These are phyloP conservation scores for Colletotrichum sp. DNA, from an alignment of 2,329 filamentous ascomycete genomes.

Conservation along the genomic window DNA sequence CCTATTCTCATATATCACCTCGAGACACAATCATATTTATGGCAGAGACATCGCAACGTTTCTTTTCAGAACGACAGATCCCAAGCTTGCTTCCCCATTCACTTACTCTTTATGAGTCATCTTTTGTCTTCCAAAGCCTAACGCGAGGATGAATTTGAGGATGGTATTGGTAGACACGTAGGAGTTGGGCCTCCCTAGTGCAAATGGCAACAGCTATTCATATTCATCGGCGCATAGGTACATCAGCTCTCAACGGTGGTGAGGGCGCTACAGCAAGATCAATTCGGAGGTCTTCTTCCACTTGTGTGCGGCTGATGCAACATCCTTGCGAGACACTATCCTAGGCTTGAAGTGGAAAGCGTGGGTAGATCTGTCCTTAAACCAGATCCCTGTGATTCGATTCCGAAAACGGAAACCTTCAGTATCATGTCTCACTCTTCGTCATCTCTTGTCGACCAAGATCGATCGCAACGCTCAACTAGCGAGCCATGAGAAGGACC, in stretches of 20 bases:
- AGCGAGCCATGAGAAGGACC: background rate
- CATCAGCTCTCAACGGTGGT: background rate
- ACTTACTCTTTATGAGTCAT: background rate
- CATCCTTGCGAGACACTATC: background rate
- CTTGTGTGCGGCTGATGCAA: background rate
- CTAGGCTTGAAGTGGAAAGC: background rate
- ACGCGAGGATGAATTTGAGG: background rate
- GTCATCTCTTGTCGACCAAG: background rate
- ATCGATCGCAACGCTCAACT: background rate
- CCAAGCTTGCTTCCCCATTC: background rate
- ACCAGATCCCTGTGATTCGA: background rate
- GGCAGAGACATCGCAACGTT: background rate
- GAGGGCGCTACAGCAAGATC: background rate
- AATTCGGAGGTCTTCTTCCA: background rate
- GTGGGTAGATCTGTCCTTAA: background rate
- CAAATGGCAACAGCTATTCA: background rate
- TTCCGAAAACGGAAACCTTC: background rate
- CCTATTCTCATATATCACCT: fast-evolving
- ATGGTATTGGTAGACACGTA: background rate
- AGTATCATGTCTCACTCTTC: background rate
- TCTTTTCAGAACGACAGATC: background rate
- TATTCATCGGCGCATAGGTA: background rate
- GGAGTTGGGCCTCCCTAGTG: background rate
- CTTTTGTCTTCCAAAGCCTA: background rate
- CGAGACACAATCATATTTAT: background rate